These are phyloP conservation scores for Ascoidea asiatica DNA, from an alignment of 805 yeast genomes.

Conservation along the genomic window DNA sequence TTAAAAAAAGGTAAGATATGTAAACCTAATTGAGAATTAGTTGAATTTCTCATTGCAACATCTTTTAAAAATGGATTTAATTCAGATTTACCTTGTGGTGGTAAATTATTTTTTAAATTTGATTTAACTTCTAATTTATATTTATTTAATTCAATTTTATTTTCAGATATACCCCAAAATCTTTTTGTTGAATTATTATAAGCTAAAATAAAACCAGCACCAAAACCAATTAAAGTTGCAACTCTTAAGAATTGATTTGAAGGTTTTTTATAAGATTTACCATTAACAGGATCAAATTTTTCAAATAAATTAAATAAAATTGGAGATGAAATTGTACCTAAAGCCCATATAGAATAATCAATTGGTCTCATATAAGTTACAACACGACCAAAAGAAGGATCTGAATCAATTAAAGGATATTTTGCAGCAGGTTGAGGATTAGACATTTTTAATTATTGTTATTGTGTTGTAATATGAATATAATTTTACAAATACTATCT, in stretches of 20 bases:
- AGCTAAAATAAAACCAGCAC: conserved; percentile 65
- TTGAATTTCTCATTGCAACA: conserved; percentile 66
- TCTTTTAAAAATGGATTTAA: conserved; percentile 61
- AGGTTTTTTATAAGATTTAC: conserved; percentile 32
- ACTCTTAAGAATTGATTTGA: conserved; percentile 44
- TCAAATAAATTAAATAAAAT: conserved; percentile 29
- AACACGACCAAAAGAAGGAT: conserved; percentile 65
- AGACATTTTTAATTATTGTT: too few relatives aligned
- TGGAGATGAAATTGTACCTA: conserved; percentile 36
- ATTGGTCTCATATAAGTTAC: conserved; percentile 57
- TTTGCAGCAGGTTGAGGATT: neutral
- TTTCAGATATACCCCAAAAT: conserved; percentile 70
- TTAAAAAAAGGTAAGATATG: conserved; percentile 74
- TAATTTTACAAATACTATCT: too few relatives aligned
- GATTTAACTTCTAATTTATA: conserved; percentile 67
- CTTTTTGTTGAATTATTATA: conserved; percentile 56
- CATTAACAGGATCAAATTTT: conserved; percentile 31
- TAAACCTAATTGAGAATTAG: conserved; percentile 46
- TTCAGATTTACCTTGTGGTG: conserved; percentile 54
- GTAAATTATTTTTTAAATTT: conserved; percentile 46
- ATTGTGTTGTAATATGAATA: too few relatives aligned
- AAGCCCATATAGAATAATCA: conserved; percentile 43
- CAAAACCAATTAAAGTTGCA: conserved; percentile 45
- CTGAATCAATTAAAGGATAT: conserved; percentile 42
- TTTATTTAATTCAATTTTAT: conserved; percentile 50